A percentile compares a stretch with the other conserved stretches of the same genome.
Conservation (phyloP, 2,329 filamentous ascomycete genomes). For the Fusarium equiseti region DNA sequence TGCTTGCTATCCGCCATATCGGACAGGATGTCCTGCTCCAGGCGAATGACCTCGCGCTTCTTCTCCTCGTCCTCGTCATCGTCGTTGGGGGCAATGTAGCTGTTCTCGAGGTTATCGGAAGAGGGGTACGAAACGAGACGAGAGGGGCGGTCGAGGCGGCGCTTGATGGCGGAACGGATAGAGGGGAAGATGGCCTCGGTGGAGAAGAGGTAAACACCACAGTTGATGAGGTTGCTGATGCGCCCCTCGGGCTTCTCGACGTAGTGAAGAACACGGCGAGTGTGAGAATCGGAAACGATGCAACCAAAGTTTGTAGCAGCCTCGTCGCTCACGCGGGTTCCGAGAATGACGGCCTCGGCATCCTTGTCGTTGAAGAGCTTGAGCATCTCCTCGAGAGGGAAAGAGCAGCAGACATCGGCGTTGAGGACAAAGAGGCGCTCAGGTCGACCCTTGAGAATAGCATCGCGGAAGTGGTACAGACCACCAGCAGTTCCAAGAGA, state of each 20-base stretch:
- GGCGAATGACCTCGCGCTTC: slow-evolving; percentile 87
- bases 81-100: slow-evolving; percentile 60
- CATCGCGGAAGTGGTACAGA: slow-evolving; percentile 98
- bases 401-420: slow-evolving; percentile 98
- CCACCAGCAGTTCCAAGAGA: slow-evolving; percentile 95
- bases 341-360: slow-evolving; percentile 95
- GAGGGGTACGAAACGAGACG: slow-evolving; percentile 95
- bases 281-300: slow-evolving; percentile 94
- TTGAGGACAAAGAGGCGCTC: slow-evolving; percentile 98
- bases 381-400: slow-evolving; percentile 96
- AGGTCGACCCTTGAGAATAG: slow-evolving; percentile 94
- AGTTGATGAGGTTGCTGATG: slow-evolving; percentile 99
- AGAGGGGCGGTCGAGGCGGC: slow-evolving; percentile 84
- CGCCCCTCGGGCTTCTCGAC: slow-evolving; percentile 98
- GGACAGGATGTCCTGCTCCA: slow-evolving; percentile 96
- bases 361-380: slow-evolving; percentile 94
- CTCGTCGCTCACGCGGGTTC: slow-evolving; percentile 90
- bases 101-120: slow-evolving; percentile 87
- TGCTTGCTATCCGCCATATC: slow-evolving; percentile 97
- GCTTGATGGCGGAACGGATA: slow-evolving; percentile 94
- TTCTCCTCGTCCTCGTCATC: slow-evolving; percentile 80
- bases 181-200: slow-evolving; percentile 97
- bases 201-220: slow-evolving; percentile 96
- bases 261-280: slow-evolving; percentile 96
- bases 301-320: slow-evolving; percentile 97